Base-by-base conservation (phyloP, 257 asterid genomes). In the Mitragyna speciosa region DNA sequence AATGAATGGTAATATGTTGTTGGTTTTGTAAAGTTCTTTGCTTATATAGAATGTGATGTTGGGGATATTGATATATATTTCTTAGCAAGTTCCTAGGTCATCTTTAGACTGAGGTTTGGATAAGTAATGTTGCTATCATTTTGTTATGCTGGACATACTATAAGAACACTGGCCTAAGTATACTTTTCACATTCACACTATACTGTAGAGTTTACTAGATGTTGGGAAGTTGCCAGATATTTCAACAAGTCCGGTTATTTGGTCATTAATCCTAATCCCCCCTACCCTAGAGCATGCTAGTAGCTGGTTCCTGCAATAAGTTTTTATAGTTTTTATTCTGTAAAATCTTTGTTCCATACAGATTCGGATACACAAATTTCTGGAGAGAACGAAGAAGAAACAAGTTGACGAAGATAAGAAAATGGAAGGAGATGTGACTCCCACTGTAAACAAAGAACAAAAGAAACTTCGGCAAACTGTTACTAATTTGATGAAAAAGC, bases 321-420 rank as follows among this genome's bases (percentile, higher is more conserved):
- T 66, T 43, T 47, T 0, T 36, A 43, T 72, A 39, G 63, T 33
- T 69, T 76, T 41, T 54, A 71, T 83, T 36, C 14, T 17, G 14
- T 67, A 48, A 41, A 15, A 82, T 83, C 68, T 73, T 66, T 81
- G 51, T 71, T 79, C 30, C 67, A 73, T 58, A 71, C 95, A 94
- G 99, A 97, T 72, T 76, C 88, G 96, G 84, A 96, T 96, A 85
- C 89, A 94, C 83, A 87, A 83, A 77, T 96, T 94, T 83, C 86
- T 96, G 82, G 95, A 89, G 84, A 92, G 77, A 78, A 76, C 91
- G 72, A 94, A 96, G 91, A 86, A 76, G 95, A 93, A 84, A 90
- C 79, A 41, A 82, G 84, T 79, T 89, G 86, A 84, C n/a, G 81
- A 87, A 76, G 85, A 79, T 47, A 31, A 48, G 51, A 61, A 69